Evolutionary conservation across 768 basidiomycete species (phyloP), one percentile per base, ranked within the genome.

Genomic region (Royoungia palumana): DNA sequence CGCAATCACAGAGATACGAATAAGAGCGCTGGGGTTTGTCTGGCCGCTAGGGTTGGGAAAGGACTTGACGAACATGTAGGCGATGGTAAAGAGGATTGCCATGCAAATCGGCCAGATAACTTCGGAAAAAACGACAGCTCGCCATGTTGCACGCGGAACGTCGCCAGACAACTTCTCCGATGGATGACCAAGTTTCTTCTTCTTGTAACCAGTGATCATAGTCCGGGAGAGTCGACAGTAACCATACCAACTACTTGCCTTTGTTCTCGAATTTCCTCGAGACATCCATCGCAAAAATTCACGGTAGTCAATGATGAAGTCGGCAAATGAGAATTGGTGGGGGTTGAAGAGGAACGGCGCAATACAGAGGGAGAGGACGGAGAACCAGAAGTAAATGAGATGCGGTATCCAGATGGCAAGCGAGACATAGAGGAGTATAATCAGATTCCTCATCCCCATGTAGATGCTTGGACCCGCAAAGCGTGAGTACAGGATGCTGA

Each of bases 401-500:
- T 92, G 87, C 5, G 91, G 90, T 49, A 91, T 89, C 88, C 91
- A 98, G 59, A 99, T 80, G 20, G 91, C 73, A 74, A 98, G 76
- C 38, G 94, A 91, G 58, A 86, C 83, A 65, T 95, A 99, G 46
- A 96, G 83, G 59, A 99, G 76, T 49, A 98, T 65, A 22, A 97
- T 73, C 19, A 97, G 75, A 56, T 94, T 95, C 55, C 96, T 80
- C 85, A 98, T 91, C 55, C 95, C 95, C 78, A 97, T 83, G 75
- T 99, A 99, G 67, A 99, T 97, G 61, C 92, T 94, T n/a, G 96
- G 95, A 16, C 96, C 96, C 37, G 96, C 96, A 71, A 99, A 99
- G 45, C 96, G 88, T 17, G 96, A 97, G 72, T 97, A 99, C 22
- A 98, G 81, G 61, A 97, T 95, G 61, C 85, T 86, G 79, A 99